Conservation (phyloP, 768 basidiomycete species). For the Pleurotus sapidus region DNA sequence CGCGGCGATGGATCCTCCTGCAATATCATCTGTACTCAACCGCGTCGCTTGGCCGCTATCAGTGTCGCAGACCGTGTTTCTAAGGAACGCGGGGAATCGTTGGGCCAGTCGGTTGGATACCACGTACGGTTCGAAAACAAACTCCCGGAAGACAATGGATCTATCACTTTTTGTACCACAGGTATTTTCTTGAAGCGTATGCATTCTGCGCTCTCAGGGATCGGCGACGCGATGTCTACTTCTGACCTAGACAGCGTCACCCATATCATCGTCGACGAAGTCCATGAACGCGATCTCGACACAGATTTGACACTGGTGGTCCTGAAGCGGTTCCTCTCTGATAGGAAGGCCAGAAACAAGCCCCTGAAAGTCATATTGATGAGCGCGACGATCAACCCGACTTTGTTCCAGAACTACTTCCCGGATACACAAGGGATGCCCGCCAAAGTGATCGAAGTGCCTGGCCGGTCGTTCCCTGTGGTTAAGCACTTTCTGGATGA, state of each 20-base stretch:
- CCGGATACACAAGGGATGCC: constrained; percentile 52
- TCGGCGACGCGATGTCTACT: constrained; percentile 23
- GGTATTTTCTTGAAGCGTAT: constrained; percentile 87
- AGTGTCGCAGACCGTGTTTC: constrained; percentile 90
- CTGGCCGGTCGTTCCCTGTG: constrained; percentile 93
- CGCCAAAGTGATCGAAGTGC: constrained; percentile 74
- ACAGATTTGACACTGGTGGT: constrained; percentile 89
- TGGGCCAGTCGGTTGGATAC: constrained; percentile 81
- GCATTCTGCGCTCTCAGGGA: constrained; percentile 61
- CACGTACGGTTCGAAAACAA: constrained; percentile 90
- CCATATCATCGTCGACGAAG: constrained; percentile 93
- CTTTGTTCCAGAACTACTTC: constrained; percentile 89
- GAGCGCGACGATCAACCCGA: constrained; percentile 95
- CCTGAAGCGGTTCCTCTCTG: constrained; percentile 76
- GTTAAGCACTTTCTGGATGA: constrained; percentile 79
- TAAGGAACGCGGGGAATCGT: constrained; percentile 73
- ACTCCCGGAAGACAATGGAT: constrained; percentile 75
- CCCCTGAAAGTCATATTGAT: constrained; percentile 88
- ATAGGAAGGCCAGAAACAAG: constrained; percentile 65
- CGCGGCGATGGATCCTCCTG: constrained; percentile 78
- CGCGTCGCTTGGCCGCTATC: constrained; percentile 87
- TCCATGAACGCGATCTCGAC: constrained; percentile 93
- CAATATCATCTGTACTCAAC: constrained; percentile 93
- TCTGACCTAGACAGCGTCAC: constrained; percentile 71
- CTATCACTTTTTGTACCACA: constrained; percentile 90